Conservation (phyloP, 139 green algal genomes). For the Chlorella sp. region DNA sequence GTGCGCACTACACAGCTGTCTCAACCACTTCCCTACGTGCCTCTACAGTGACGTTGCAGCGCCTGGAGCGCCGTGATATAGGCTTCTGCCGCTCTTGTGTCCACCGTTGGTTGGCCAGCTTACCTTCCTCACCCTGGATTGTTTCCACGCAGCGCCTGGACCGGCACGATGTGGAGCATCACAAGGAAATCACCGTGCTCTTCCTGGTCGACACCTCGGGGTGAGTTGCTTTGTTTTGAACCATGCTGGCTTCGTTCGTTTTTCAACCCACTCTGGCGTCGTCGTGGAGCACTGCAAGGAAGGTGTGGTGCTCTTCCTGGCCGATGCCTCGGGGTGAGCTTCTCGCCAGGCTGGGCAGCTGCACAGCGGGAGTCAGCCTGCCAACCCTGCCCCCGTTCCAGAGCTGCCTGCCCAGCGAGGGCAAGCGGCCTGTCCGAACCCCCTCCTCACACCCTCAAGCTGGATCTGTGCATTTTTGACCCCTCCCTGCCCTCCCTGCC, state of each 20-base stretch:
- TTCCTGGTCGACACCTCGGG: conserved; percentile 57
- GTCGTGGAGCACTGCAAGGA: too few species aligned
- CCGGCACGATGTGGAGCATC: conserved; percentile 29
- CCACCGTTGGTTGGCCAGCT: neutral
- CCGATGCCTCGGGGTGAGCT: neutral
- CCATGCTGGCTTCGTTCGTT: too few species aligned
- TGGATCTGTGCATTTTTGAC: too few species aligned
- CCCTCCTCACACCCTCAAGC: too few species aligned
- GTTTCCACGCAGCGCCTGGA: conserved; percentile 24
- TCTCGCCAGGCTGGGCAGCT: too few species aligned
- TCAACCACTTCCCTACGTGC: neutral
- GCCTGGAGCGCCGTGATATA: conserved; percentile 4
- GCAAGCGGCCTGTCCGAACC: too few species aligned
- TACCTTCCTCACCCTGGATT: neutral
- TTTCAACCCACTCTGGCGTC: too few species aligned
- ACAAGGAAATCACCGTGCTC: conserved; percentile 61
- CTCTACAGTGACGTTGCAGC: too few species aligned
- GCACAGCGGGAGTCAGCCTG: too few species aligned
- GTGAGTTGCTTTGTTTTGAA: neutral
- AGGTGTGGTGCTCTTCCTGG: neutral
- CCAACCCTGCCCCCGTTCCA: too few species aligned
- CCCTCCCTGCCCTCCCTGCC: neutral
- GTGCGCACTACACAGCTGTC: neutral
- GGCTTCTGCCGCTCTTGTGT: conserved; percentile 2
- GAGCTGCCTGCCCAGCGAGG: too few species aligned